phyloP scores from a whole-genome alignment of 2,329 filamentous ascomycete genomes.

The Neospermospora avenae region DNA sequence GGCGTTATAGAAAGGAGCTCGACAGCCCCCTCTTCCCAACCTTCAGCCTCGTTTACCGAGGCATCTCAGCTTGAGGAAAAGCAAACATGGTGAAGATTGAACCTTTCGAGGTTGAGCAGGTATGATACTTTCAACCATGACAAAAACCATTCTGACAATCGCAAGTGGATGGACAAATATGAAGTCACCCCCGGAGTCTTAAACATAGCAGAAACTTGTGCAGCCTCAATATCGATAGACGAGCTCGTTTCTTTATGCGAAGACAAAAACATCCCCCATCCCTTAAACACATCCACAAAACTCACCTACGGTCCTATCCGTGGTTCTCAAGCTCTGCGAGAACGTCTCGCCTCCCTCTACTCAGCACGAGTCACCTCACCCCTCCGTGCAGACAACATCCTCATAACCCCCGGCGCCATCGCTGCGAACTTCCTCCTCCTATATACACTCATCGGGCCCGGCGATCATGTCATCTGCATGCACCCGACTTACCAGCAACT shows the following conservation, averaged over 20 bases:
- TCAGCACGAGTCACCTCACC: conserved; percentile 49
- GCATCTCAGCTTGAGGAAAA: not conserved
- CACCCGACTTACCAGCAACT: conserved; percentile 87
- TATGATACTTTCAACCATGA: conserved; percentile 32
- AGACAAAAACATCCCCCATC: conserved; percentile 43
- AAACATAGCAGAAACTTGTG: conserved; percentile 80
- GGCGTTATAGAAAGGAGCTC: conserved; percentile 1
- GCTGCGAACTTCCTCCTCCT: conserved; percentile 79
- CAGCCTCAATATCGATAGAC: conserved; percentile 68
- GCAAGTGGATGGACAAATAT: conserved; percentile 61
- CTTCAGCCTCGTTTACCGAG: conserved; percentile 24
- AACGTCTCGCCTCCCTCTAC: conserved; percentile 63
- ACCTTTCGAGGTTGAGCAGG: conserved; percentile 69
- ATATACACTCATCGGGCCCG: conserved; percentile 67
- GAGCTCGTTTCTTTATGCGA: conserved; percentile 60
- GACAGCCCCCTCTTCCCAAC: not conserved
- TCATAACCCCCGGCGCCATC: conserved; percentile 79
- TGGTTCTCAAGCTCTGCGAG: conserved; percentile 61
- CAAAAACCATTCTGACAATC: conserved; percentile 5
- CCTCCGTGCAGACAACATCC: conserved; percentile 58
- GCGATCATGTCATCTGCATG: conserved; percentile 82
- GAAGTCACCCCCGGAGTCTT: conserved; percentile 53
- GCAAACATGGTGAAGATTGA: conserved; percentile 54
- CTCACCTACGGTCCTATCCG: conserved; percentile 73
- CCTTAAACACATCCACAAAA: conserved; percentile 51